Percentiles rank a stretch among this genome's conserved stretches.
phyloP scores from a whole-genome alignment of 2,329 filamentous ascomycete genomes.

The Whalleya microplaca region DNA sequence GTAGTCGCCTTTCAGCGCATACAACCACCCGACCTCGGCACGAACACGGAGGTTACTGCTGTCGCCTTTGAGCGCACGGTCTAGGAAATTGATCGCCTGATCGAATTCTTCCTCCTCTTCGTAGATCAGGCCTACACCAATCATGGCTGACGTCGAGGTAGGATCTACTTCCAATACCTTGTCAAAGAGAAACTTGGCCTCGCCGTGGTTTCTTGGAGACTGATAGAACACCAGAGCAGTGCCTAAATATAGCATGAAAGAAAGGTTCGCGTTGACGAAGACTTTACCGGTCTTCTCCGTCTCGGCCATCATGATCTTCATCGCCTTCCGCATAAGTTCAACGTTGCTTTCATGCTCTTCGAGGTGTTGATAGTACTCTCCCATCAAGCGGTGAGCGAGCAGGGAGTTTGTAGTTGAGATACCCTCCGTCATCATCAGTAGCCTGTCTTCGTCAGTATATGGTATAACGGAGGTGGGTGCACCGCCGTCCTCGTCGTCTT shows the following conservation, averaged over 20 bases:
- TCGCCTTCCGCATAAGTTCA: slow-evolving; percentile 77
- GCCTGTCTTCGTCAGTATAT: slow-evolving; percentile 74
- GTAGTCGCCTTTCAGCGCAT: slow-evolving; percentile 80
- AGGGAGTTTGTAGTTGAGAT: slow-evolving; percentile 70
- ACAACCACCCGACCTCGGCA: slow-evolving; percentile 91
- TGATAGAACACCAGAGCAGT: slow-evolving; percentile 92
- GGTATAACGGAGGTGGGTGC: slow-evolving; percentile 58
- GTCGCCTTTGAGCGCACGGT: slow-evolving; percentile 75
- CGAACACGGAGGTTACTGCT: slow-evolving; percentile 75
- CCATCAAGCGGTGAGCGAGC: slow-evolving; percentile 81
- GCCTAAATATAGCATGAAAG: slow-evolving; percentile 75
- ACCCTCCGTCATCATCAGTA: slow-evolving; percentile 80
- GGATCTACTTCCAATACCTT: slow-evolving; percentile 76
- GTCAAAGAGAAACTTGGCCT: slow-evolving; percentile 86
- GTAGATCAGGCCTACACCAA: slow-evolving; percentile 88
- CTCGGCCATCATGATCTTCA: slow-evolving; percentile 63
- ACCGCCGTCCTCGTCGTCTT: slow-evolving; percentile 61
- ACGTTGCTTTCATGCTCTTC: slow-evolving; percentile 85
- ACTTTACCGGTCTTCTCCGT: slow-evolving; percentile 68
- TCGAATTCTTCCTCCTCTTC: slow-evolving; percentile 91
- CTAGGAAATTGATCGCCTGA: slow-evolving; percentile 79
- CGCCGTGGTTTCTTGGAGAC: slow-evolving; percentile 83
- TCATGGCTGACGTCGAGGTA: slow-evolving; percentile 77
- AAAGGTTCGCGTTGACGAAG: slow-evolving; percentile 72
- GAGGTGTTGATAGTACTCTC: slow-evolving; percentile 79